Conservation (phyloP, 2,329 filamentous ascomycete species). For the Blastomyces silverae region DNA sequence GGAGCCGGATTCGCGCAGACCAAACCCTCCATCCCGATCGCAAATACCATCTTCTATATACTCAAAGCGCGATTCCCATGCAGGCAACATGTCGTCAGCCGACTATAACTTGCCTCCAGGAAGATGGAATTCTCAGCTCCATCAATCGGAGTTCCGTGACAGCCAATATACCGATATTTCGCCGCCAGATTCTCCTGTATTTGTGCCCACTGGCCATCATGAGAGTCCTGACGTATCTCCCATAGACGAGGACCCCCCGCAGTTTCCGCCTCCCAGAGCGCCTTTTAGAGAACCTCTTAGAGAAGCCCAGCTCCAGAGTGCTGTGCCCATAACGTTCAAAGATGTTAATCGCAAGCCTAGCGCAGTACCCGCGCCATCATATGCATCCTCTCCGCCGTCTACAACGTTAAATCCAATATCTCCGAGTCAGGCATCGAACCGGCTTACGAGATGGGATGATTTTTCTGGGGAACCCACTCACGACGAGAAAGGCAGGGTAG, state of each 20-base stretch:
- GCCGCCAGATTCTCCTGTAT: constrained; percentile 41
- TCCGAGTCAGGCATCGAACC: constrained; percentile 17
- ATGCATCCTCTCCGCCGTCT: constrained; percentile 15
- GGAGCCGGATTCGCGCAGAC: constrained; percentile 19
- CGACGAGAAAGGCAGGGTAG: constrained; percentile 50
- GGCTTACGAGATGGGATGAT: constrained; percentile 52
- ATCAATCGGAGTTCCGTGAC: constrained; percentile 17
- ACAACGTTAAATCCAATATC: constrained; percentile 20
- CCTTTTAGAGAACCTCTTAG: constrained; percentile 9
- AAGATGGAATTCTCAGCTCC: neutral
- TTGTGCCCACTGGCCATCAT: constrained; percentile 21
- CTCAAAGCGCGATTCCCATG: constrained; percentile 46
- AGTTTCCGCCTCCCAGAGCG: constrained; percentile 16
- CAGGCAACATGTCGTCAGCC: constrained; percentile 29
- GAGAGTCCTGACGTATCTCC: constrained; percentile 39
- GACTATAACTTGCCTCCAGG: constrained; percentile 13
- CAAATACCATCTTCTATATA: constrained; percentile 57
- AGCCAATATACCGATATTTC: constrained; percentile 38
- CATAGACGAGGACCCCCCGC: constrained; percentile 30
- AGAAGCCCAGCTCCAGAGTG: constrained; percentile 26
- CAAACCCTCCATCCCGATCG: constrained; percentile 24
- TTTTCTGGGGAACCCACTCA: constrained; percentile 60
- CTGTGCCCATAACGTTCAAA: constrained; percentile 28
- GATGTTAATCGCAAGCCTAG: constrained; percentile 26
- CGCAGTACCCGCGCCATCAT: constrained; percentile 22